Base-by-base conservation (phyloP, 2,329 filamentous ascomycete species). In the Ceratocystiopsis brevicomis region DNA sequence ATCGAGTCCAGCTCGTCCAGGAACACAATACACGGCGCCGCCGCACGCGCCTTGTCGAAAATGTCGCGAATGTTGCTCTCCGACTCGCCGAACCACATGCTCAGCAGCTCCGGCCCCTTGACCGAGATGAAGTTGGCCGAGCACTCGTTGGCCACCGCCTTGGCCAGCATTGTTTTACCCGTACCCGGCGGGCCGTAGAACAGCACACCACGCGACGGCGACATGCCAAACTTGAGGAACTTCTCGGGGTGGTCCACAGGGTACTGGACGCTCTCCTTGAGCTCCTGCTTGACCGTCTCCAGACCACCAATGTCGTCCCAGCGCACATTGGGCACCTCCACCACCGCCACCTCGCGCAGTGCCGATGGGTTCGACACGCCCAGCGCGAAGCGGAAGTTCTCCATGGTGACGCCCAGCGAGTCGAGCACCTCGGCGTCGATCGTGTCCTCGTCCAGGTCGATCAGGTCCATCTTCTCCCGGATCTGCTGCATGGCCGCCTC, bases 51-150 rank as follows among this genome's bases (percentile, higher is more conserved):
- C 77, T 96, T 98, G 76, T 98, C 90, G 63, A 98, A 98, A 56
- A 98, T 98, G 61, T 98, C 90, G 60, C 90, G 84, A 52, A 98
- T 96, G 68, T 98, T 98, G 76, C 85, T 94, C 68, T 98, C 92
- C 44, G 90, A 98, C 69, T 98, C 90, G 78, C 90, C 90, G 59
- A 98, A 98, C 90, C 90, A 98, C 90, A 98, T 98, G 63, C 86
- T 95, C 55, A 98, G 76, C 56, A 98, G 73, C 63, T 98, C 90
- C 45, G 90, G 92, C 48, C 90, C 90, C 77, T 98, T 98, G 64
- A 98, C 81, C 37, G 90, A 98, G 60, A 98, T 96, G 69, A 98
- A 98, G 71, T 98, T 98, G 73, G 90, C 90, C 48, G 90, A 82
- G 59, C 87, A 96, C 70, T 98, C 90, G 66, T 96, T 98, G 66